phyloP scores from a whole-genome alignment of 306 rosid species.

The Inga oerstediana region DNA sequence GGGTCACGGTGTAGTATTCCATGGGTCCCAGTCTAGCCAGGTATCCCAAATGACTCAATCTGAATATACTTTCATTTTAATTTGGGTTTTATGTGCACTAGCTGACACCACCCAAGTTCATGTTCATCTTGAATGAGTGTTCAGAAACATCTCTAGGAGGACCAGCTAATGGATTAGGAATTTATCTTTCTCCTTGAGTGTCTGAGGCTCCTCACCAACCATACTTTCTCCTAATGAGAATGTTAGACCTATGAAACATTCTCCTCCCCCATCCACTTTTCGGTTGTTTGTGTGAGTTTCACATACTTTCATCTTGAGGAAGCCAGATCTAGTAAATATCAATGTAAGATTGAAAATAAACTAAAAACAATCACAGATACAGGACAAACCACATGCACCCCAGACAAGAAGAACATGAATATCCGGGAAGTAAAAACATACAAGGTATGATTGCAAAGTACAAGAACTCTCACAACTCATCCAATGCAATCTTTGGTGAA shows the following conservation, averaged over 20 bases:
- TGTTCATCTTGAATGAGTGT: background rate
- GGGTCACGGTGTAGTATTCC: background rate
- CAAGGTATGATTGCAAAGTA: slow-evolving; percentile 32
- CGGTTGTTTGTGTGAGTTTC: background rate
- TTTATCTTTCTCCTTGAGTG: background rate
- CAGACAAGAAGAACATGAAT: slow-evolving; percentile 19
- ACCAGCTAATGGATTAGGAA: background rate
- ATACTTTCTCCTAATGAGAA: background rate
- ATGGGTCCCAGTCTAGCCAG: background rate
- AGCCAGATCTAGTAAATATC: background rate
- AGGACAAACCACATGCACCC: slow-evolving; percentile 11
- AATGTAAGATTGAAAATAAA: slow-evolving; percentile 18
- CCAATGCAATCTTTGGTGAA: slow-evolving; percentile 33
- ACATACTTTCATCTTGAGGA: slow-evolving; percentile 17
- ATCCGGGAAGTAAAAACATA: slow-evolving; percentile 31
- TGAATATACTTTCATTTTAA: background rate
- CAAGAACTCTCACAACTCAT: slow-evolving; percentile 31
- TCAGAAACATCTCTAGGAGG: background rate
- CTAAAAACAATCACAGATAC: background rate
- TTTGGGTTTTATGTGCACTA: background rate
- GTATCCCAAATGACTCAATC: background rate
- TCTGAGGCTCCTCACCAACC: background rate
- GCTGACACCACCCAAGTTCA: background rate
- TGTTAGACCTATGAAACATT: background rate
- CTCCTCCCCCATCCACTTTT: background rate